Evolutionary conservation across 257 asterid species (phyloP).

Genomic region (Paulownia fortunei): DNA sequence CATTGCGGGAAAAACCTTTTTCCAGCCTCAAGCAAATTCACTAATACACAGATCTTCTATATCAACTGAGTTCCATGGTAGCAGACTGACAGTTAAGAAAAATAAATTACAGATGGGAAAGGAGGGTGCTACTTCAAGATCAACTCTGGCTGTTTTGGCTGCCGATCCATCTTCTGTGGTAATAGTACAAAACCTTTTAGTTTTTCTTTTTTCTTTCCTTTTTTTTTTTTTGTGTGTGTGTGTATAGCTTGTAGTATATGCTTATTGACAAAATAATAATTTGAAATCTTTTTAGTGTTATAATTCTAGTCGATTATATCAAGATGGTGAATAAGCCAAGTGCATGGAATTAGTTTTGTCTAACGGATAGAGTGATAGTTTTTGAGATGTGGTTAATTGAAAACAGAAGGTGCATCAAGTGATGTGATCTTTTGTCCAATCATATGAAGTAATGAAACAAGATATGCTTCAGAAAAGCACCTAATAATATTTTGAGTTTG

Average conservation of each 20-base stretch:
- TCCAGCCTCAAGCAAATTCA: slow-evolving; percentile 71
- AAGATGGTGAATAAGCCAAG: slow-evolving; percentile 12
- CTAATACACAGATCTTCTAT: slow-evolving; percentile 52
- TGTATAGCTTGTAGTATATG: neutral
- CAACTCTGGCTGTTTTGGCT: slow-evolving; percentile 70
- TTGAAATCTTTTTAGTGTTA: neutral
- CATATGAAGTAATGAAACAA: neutral
- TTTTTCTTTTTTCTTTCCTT: neutral
- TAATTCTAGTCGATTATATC: neutral
- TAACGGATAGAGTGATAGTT: neutral
- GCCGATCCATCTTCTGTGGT: slow-evolving; percentile 70
- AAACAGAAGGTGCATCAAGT: neutral
- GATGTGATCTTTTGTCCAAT: neutral
- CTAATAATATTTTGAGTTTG: too few species aligned
- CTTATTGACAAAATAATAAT: neutral
- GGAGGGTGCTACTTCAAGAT: slow-evolving; percentile 40
- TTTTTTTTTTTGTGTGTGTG: neutral
- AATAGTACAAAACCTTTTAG: slow-evolving; percentile 8
- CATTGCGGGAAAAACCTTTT: slow-evolving; percentile 69
- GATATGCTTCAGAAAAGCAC: neutral
- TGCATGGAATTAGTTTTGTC: neutral
- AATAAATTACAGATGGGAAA: slow-evolving; percentile 63
- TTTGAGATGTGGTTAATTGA: neutral
- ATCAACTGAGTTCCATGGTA: slow-evolving; percentile 64
- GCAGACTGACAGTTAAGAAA: slow-evolving; percentile 49